A percentile compares a stretch with the other conserved stretches of the same genome.
Conservation (phyloP, 306 rosid genomes). For the Prunus dulcis region DNA sequence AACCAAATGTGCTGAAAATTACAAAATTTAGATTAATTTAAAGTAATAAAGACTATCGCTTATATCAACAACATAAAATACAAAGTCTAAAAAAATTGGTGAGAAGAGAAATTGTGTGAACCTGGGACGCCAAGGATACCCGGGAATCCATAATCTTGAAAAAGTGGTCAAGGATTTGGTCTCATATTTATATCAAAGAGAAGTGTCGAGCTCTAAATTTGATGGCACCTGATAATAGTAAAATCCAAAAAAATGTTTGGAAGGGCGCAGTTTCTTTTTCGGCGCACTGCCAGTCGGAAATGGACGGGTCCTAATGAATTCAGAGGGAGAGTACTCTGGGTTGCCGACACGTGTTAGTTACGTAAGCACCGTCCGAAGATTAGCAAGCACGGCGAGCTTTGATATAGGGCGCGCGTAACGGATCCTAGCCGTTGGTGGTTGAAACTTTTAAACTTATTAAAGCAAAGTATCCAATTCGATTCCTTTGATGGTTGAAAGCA, state of each 20-base stretch:
- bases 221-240: slow-evolving; percentile 14
- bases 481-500: slow-evolving; percentile 3
- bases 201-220: background rate
- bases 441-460: background rate
- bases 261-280: background rate
- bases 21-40: no score
- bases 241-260: slow-evolving; percentile 3
- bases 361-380: background rate
- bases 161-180: background rate
- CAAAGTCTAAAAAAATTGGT: background rate
- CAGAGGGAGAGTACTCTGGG: background rate
- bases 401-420: background rate
- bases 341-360: background rate
- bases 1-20: background rate
- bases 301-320: slow-evolving; percentile 3
- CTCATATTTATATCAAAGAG: background rate
- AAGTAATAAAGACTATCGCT: no score
- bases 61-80: background rate
- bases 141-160: slow-evolving; percentile 20
- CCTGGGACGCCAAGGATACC: slow-evolving; percentile 15
- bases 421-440: slow-evolving; percentile 10
- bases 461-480: slow-evolving; percentile 43
- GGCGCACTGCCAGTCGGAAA: background rate
- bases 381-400: background rate
- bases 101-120: background rate